phyloP scores from a whole-genome alignment of 2,329 filamentous ascomycete genomes.

The Cladophialophora carrionii region DNA sequence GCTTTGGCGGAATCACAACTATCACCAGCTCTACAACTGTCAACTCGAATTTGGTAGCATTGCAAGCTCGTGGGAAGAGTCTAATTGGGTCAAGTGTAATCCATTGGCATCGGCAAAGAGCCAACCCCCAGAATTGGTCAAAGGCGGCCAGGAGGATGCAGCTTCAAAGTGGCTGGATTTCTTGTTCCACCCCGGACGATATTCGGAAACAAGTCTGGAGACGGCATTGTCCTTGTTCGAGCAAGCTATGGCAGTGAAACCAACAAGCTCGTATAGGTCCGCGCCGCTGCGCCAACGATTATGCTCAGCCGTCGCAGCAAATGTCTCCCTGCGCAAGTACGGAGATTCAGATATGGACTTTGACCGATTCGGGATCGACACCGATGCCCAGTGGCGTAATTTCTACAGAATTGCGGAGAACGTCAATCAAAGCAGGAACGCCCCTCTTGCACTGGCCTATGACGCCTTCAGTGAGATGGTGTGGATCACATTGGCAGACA shows the following conservation, averaged over 20 bases:
- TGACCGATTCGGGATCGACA: slow-evolving; percentile 71
- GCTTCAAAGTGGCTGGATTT: slow-evolving; percentile 85
- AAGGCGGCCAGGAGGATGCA: slow-evolving; percentile 68
- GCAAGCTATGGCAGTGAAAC: slow-evolving; percentile 54
- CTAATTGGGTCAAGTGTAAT: slow-evolving; percentile 70
- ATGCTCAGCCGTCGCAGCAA: slow-evolving; percentile 38
- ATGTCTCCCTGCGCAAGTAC: slow-evolving; percentile 68
- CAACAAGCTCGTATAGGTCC: slow-evolving; percentile 43
- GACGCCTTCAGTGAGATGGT: slow-evolving; percentile 72
- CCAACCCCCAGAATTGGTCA: slow-evolving; percentile 56
- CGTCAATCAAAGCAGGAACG: slow-evolving; percentile 81
- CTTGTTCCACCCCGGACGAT: slow-evolving; percentile 81
- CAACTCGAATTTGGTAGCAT: slow-evolving; percentile 71
- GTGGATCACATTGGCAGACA: slow-evolving; percentile 84
- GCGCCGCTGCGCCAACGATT: slow-evolving; percentile 46
- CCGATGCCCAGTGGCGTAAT: slow-evolving; percentile 82
- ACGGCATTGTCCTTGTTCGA: slow-evolving; percentile 82
- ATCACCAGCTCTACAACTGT: slow-evolving; percentile 73
- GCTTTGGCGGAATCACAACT: slow-evolving; percentile 82
- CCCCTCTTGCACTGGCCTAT: slow-evolving; percentile 75
- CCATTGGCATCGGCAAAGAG: slow-evolving; percentile 53
- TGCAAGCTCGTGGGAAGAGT: slow-evolving; percentile 59
- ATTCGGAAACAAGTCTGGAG: slow-evolving; percentile 77
- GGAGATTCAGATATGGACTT: slow-evolving; percentile 77
- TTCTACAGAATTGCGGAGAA: slow-evolving; percentile 86